These are phyloP conservation scores for Entomophthora muscae DNA, from an alignment of 371 early-diverging fungal species.

Conservation along the genomic window DNA sequence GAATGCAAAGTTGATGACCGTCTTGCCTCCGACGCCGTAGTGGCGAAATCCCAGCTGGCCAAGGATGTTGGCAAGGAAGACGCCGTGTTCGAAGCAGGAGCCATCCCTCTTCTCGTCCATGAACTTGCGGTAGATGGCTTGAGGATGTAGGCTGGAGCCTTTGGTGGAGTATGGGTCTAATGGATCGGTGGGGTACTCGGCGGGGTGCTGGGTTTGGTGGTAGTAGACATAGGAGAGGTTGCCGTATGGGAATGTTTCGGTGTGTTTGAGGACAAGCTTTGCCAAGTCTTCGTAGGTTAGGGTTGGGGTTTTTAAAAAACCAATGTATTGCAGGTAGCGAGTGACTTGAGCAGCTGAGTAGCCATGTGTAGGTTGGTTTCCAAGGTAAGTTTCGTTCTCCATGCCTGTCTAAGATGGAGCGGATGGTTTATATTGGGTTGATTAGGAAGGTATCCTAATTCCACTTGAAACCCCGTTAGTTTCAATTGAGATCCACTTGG, in stretches of 20 bases:
- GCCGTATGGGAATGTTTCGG: background rate
- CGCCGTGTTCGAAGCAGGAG: constrained; percentile 1
- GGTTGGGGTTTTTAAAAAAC: background rate
- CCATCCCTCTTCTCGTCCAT: constrained; percentile 6
- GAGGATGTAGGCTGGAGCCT: background rate
- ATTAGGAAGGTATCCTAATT: no score
- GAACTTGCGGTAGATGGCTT: background rate
- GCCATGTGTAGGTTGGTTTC: background rate
- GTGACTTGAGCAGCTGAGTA: background rate
- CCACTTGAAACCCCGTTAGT: no score
- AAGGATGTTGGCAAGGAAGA: background rate
- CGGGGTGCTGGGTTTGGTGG: background rate
- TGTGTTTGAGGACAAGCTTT: background rate
- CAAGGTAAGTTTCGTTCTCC: background rate
- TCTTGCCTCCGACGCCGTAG: background rate
- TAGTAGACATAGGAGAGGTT: constrained; percentile 1
- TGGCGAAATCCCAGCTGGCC: background rate
- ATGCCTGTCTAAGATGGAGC: no score
- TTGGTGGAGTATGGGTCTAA: background rate
- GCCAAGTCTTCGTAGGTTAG: background rate
- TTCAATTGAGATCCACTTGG: no score
- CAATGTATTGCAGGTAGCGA: background rate
- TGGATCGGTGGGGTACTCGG: background rate
- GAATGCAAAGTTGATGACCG: background rate
- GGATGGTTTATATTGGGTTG: no score